phyloP scores from a whole-genome alignment of 257 asterid genomes.

The Solanum pinnatisectum region DNA sequence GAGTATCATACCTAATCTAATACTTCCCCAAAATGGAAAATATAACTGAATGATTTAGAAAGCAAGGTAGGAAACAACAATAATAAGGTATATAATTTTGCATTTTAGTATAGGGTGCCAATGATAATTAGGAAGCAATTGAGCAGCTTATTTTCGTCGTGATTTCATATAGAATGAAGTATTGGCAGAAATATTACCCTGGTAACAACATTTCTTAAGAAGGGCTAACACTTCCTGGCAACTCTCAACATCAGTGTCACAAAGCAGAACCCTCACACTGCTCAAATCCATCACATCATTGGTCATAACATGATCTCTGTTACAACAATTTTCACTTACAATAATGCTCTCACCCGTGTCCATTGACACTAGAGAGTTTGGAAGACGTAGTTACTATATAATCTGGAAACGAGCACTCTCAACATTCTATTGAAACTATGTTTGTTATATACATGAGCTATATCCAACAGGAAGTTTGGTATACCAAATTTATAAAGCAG shows the following conservation, averaged over 20 bases:
- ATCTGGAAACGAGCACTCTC: neutral
- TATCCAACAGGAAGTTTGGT: slow-evolving; percentile 16
- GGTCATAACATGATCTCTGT: neutral
- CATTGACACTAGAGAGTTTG: slow-evolving; percentile 1
- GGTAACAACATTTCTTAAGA: slow-evolving; percentile 47
- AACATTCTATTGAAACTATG: neutral
- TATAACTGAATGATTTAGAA: neutral
- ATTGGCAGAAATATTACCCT: slow-evolving; percentile 24
- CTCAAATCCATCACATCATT: slow-evolving; percentile 10
- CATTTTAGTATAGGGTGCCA: neutral
- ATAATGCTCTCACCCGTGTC: slow-evolving; percentile 4
- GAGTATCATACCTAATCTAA: neutral
- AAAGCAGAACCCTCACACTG: slow-evolving; percentile 40
- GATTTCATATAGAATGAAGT: neutral
- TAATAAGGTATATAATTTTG: neutral
- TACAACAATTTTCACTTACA: neutral
- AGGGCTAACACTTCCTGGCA: slow-evolving; percentile 33
- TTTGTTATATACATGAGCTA: neutral
- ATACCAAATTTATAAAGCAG: slow-evolving; percentile 10
- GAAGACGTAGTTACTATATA: neutral
- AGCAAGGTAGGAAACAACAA: neutral
- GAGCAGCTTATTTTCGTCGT: neutral
- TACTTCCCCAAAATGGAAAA: neutral
- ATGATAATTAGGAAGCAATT: neutral
- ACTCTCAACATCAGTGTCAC: slow-evolving; percentile 40